Base-by-base conservation (phyloP, 768 basidiomycete species). In the Coprinopsis marcescibilis region DNA sequence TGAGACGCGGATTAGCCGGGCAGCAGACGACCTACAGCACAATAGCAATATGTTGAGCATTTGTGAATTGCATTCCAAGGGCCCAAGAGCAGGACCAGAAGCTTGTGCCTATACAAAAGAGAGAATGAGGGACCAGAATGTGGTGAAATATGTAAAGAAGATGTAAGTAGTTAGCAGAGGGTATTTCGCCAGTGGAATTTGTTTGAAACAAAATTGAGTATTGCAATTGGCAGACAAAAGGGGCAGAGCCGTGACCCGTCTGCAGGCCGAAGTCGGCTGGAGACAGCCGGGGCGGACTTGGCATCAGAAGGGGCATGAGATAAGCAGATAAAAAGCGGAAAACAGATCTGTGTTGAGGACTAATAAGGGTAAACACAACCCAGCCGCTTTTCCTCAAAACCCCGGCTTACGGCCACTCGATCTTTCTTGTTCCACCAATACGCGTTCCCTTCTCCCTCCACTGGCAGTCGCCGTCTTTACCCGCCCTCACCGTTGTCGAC, bases 371-470 rank as follows among this genome's bases (percentile, higher is more conserved):
- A 49, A 49, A 49, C 43, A 49, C 14, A 4, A 37, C n/a, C 42
- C 39, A 36, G 21, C 35, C 41, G n/a, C 13, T 44, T 49, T 49
- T 36, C 48, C 42, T 44, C 41, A 49, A 49, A 49, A 36, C 48
- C 48, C 48, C 47, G 46, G 38, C 27, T 24, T 12, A 30, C 41
- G 14, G 41, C 41, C 41, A 27, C 26, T 30, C 11, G 6, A 10
- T 11, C 17, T 17, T 20, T 45, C 36, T 48, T 15, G 19, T 40
- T 32, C 53, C 37, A 38, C 20, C 46, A 40, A 46, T 47, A 33
- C 40, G 25, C n/a, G n/a, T n/a, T 35, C 41, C 27, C 46, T 13
- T 34, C 25, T 23, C 43, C 46, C 49, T 30, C 32, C 40, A 13
- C 48, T 45, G 35, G 26, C 49, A 29, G 23, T 46, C 36, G 35